These are phyloP conservation scores for Pyrus hybrid DNA, from an alignment of 331 rosid species.

Conservation along the genomic window DNA sequence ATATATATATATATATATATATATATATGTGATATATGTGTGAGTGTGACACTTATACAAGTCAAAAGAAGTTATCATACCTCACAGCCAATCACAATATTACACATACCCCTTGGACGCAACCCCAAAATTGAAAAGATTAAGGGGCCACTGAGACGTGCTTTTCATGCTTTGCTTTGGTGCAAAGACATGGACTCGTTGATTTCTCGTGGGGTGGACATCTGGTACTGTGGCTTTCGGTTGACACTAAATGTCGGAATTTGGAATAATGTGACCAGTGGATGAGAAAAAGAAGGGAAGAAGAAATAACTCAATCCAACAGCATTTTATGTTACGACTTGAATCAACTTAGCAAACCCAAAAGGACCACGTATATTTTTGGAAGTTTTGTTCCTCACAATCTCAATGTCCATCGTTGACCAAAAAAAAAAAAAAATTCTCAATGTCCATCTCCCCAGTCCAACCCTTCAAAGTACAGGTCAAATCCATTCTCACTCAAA, in stretches of 20 bases:
- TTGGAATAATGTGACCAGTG: background rate
- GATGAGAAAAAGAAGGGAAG: background rate
- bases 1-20: too few species aligned
- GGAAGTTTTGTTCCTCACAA: constrained; percentile 10
- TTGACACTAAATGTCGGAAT: constrained; percentile 9
- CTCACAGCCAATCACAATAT: background rate
- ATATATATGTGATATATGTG: too few species aligned
- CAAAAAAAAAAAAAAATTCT: too few species aligned
- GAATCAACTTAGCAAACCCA: background rate
- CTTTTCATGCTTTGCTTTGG: background rate
- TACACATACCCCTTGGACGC: background rate
- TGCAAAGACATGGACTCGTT: background rate
- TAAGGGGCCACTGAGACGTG: background rate
- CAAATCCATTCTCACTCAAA: background rate
- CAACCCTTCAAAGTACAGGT: background rate
- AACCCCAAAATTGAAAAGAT: background rate
- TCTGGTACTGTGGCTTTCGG: background rate
- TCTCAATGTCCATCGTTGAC: too few species aligned
- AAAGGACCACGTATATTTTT: background rate
- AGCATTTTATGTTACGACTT: background rate
- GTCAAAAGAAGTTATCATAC: background rate
- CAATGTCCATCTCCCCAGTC: background rate
- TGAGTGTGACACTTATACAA: background rate
- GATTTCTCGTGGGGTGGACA: background rate
- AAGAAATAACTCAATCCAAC: background rate